Conservation (phyloP, 192 early-diverging fungal species). For the Kappamyces sp. region DNA sequence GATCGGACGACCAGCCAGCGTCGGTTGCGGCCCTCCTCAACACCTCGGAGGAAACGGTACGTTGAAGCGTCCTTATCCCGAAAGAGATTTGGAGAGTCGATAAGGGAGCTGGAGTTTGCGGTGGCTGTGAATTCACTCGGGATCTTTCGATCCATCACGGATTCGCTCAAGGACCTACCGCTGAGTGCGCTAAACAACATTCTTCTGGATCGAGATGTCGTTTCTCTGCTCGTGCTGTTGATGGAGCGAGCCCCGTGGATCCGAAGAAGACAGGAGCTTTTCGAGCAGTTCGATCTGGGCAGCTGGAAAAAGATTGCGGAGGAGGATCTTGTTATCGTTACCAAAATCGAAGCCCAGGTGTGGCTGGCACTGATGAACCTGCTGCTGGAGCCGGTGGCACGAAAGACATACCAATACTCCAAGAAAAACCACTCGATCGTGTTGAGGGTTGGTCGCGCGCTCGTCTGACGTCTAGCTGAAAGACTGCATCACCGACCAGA, state of each 20-base stretch:
- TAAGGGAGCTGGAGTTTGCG: conserved; percentile 30
- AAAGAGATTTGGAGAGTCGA: conserved; percentile 4
- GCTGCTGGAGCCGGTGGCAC: conserved; percentile 39
- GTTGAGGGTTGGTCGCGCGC: conserved; percentile 24
- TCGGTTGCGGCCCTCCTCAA: background rate
- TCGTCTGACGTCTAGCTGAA: conserved; percentile 20
- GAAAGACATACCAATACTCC: conserved; percentile 33
- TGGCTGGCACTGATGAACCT: conserved; percentile 48
- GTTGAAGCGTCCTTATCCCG: background rate
- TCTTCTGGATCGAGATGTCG: conserved; percentile 28
- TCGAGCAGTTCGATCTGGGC: conserved; percentile 31
- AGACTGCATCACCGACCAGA: conserved; percentile 27
- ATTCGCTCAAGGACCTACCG: conserved; percentile 26
- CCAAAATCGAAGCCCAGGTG: conserved; percentile 43
- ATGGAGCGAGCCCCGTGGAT: conserved; percentile 40
- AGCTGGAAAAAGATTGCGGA: conserved; percentile 30
- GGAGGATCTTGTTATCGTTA: conserved; percentile 30
- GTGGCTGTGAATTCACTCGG: conserved; percentile 32
- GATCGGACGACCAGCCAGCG: background rate
- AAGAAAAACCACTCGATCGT: conserved; percentile 32
- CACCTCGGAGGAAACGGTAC: background rate
- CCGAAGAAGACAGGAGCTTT: conserved; percentile 15
- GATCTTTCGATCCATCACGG: conserved; percentile 40
- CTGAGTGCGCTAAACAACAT: conserved; percentile 29
- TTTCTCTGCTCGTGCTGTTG: conserved; percentile 20